phyloP scores from a whole-genome alignment of 1,139 yeast genomes.

The Torulaspora globosa region DNA sequence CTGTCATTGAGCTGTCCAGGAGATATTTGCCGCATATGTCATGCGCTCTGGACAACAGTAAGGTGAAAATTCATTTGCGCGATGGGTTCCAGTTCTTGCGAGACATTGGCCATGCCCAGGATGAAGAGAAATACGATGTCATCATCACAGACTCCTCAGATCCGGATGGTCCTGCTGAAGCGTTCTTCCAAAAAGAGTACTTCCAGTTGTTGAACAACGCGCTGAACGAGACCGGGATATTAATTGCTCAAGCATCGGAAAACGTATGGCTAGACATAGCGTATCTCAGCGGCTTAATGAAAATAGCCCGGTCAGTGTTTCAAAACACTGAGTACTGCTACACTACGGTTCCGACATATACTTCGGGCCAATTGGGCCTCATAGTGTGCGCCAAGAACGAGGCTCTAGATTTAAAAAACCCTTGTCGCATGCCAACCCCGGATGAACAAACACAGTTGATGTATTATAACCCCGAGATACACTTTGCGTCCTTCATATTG shows the following conservation, averaged over 20 bases:
- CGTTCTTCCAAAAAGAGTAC: conserved; percentile 80
- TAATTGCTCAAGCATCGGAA: conserved; percentile 89
- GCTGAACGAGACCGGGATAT: conserved; percentile 67
- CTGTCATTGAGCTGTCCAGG: conserved; percentile 71
- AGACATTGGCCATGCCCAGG: conserved; percentile 38
- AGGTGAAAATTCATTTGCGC: conserved; percentile 67
- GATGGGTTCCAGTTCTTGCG: conserved; percentile 85
- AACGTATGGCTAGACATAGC: conserved; percentile 84
- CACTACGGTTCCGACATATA: conserved; percentile 90
- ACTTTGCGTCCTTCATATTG: conserved; percentile 72
- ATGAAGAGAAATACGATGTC: conserved; percentile 60
- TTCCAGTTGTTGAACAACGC: conserved; percentile 69
- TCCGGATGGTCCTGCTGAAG: conserved; percentile 98
- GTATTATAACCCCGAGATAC: conserved; percentile 73
- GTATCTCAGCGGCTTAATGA: conserved; percentile 56
- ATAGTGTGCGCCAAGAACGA: conserved; percentile 72
- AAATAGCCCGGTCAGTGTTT: conserved; percentile 67
- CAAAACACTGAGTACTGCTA: conserved; percentile 73
- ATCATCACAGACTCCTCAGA: conserved; percentile 95
- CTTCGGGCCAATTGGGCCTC: conserved; percentile 93
- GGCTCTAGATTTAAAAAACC: conserved; percentile 48
- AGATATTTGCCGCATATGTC: conserved; percentile 82
- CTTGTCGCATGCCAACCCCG: conserved; percentile 48
- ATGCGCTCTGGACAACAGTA: conserved; percentile 61
- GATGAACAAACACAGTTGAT: conserved; percentile 54